Base-by-base conservation (phyloP, 768 basidiomycete genomes). In the Daedalea quercina region DNA sequence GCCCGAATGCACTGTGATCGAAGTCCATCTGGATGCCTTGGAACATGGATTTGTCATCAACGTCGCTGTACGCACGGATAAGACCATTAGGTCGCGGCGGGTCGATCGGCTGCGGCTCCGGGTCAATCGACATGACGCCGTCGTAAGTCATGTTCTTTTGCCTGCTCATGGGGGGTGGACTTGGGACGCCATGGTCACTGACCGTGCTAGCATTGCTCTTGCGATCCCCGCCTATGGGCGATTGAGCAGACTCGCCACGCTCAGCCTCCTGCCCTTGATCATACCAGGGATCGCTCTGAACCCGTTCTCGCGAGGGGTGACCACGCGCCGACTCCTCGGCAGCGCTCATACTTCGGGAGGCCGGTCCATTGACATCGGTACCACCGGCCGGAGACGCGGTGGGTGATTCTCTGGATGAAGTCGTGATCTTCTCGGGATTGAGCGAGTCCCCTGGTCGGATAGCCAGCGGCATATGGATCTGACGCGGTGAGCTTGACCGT, bases 51-150 rank as follows among this genome's bases (percentile, higher is more conserved):
- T 49, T 26, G 35, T 55, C 57, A 25, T 54, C 51, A 2, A 40
- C 50, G 35, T 59, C 59, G 22, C 63, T 67, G 20, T 57, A 49
- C 1, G 69, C 60, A 12, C 65, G 67, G 3, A 55, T 37, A 11
- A 57, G 48, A 7, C 62, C 26, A 9, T 59, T 46, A 2, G 69
- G 67, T 7, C 69, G 64, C 3, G 67, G 67, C 12, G 69, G 67
- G 53, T 68, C 69, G 34, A 54, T 62, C n/a, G 63, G 58, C 51
- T 67, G 67, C 6, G 63, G 61, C 42, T 65, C 65, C 9, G 67
- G 65, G 52, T 70, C 65, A 37, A 70, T 59, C 9, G 67, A 56
- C 60, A 69, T 57, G 34, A 69, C 64, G 19, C 69, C 68, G 47
- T 70, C 69, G 53, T 65, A 60, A 0, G 69, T 67, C 1, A 57